Evolutionary conservation across 192 early-diverging fungal species (phyloP).

Genomic region (Entomortierella chlamydospora): DNA sequence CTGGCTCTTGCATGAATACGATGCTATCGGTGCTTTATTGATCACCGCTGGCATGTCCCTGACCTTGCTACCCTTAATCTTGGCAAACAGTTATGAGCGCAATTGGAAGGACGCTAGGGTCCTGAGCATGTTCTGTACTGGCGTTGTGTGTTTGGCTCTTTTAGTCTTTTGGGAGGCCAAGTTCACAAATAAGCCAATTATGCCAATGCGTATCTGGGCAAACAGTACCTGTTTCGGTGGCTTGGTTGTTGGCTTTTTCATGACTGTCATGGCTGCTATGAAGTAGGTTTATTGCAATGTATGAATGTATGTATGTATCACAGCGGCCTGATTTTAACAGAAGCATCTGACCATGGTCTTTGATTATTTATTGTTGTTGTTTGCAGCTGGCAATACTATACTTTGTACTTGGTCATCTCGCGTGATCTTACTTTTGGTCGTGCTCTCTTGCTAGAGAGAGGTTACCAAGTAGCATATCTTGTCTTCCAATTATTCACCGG

Average conservation of each 20-base stretch:
- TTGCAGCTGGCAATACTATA: constrained; percentile 50
- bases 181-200: constrained; percentile 41
- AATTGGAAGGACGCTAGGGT: constrained; percentile 42
- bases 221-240: constrained; percentile 48
- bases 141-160: constrained; percentile 21
- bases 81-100: constrained; percentile 30
- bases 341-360: too few species aligned
- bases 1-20: constrained; percentile 50
- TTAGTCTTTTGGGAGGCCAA: constrained; percentile 33
- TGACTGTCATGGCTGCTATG: constrained; percentile 48
- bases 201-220: constrained; percentile 50
- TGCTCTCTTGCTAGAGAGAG: constrained; percentile 33
- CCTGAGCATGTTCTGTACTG: constrained; percentile 33
- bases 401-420: constrained; percentile 33
- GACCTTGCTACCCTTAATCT: constrained; percentile 40
- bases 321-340: too few species aligned
- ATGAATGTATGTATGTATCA: too few species aligned
- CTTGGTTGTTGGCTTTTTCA: constrained; percentile 36
- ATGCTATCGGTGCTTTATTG: constrained; percentile 39
- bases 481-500: constrained; percentile 33
- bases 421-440: constrained; percentile 9
- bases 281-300: constrained; percentile 11
- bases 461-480: constrained; percentile 41
- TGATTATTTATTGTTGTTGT: too few species aligned
- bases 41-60: constrained; percentile 37